Conservation (phyloP, 805 yeast genomes). For the Groenewaldozyma salmanticensis region DNA sequence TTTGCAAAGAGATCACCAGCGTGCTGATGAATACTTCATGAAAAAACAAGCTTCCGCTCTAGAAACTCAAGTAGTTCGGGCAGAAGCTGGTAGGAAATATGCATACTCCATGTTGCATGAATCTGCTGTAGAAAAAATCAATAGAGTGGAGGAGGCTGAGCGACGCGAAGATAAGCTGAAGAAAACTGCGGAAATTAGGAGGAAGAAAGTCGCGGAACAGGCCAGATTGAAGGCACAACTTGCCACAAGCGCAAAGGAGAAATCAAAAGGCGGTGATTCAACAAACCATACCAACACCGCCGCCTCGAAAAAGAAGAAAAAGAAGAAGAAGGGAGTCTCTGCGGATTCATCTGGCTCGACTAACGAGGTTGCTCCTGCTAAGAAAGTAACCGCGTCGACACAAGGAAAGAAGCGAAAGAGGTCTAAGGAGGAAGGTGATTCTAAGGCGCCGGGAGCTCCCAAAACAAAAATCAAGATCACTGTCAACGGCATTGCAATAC, state of each 20-base stretch:
- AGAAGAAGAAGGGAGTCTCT: background rate
- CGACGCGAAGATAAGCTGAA: conserved; percentile 5
- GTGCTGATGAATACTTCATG: conserved; percentile 1
- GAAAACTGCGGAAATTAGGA: conserved; percentile 4
- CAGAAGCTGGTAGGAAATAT: conserved; percentile 6
- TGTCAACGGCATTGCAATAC: background rate
- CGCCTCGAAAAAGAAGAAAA: background rate
- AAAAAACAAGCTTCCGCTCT: background rate
- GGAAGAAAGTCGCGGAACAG: conserved; percentile 5
- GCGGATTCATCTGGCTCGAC: no score
- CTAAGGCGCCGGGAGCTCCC: background rate
- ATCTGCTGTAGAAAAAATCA: conserved; percentile 8
- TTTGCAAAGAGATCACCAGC: conserved; percentile 2
- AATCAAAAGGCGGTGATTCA: background rate
- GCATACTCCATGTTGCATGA: conserved; percentile 12
- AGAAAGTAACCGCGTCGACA: background rate
- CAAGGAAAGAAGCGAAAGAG: background rate
- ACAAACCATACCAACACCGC: background rate
- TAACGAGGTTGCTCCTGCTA: no score
- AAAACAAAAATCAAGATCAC: background rate
- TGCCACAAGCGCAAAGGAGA: conserved; percentile 1
- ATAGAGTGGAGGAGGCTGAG: conserved; percentile 6
- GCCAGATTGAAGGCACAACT: background rate
- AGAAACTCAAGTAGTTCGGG: conserved; percentile 2
- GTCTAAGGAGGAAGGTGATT: background rate